Conservation (phyloP, 2,329 filamentous ascomycete species). For the Decorospora gaudefroyi region DNA sequence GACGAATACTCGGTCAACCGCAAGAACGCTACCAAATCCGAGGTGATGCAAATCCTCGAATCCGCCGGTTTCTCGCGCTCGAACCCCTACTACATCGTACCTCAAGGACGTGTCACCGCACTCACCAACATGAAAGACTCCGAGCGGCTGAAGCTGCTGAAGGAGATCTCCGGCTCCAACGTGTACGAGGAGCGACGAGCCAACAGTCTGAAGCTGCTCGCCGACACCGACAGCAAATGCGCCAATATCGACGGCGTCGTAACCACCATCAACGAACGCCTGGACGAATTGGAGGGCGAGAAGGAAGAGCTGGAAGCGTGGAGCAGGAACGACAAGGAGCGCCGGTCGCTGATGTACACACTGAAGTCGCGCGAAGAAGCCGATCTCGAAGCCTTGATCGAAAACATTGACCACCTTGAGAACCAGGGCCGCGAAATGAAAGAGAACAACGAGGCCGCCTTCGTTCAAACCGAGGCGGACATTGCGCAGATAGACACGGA, state of each 20-base stretch:
- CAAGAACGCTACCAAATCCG: slow-evolving; percentile 91
- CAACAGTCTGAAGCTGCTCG: slow-evolving; percentile 95
- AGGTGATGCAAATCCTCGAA: slow-evolving; percentile 94
- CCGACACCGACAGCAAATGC: slow-evolving; percentile 92
- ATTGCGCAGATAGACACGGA: slow-evolving; percentile 77
- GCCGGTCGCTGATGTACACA: slow-evolving; percentile 90
- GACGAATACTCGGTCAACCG: slow-evolving; percentile 98
- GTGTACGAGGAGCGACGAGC: slow-evolving; percentile 91
- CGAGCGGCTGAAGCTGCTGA: slow-evolving; percentile 84
- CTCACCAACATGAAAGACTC: slow-evolving; percentile 99
- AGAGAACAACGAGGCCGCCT: slow-evolving; percentile 76
- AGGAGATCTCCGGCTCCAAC: slow-evolving; percentile 97
- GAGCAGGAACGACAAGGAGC: slow-evolving; percentile 92
- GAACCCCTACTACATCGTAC: slow-evolving; percentile 99
- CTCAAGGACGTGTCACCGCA: slow-evolving; percentile 92
- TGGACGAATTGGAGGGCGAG: slow-evolving; percentile 90
- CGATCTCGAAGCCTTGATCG: slow-evolving; percentile 74
- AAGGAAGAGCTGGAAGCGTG: slow-evolving; percentile 94
- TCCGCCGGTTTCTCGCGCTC: slow-evolving; percentile 95
- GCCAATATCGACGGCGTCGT: slow-evolving; percentile 92
- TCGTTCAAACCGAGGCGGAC: slow-evolving; percentile 77
- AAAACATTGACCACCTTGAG: slow-evolving; percentile 79
- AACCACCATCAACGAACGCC: slow-evolving; percentile 85
- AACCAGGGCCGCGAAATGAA: slow-evolving; percentile 83
- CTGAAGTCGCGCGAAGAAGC: slow-evolving; percentile 89